phyloP scores from a whole-genome alignment of 768 basidiomycete species.

The Suillus discolor region DNA sequence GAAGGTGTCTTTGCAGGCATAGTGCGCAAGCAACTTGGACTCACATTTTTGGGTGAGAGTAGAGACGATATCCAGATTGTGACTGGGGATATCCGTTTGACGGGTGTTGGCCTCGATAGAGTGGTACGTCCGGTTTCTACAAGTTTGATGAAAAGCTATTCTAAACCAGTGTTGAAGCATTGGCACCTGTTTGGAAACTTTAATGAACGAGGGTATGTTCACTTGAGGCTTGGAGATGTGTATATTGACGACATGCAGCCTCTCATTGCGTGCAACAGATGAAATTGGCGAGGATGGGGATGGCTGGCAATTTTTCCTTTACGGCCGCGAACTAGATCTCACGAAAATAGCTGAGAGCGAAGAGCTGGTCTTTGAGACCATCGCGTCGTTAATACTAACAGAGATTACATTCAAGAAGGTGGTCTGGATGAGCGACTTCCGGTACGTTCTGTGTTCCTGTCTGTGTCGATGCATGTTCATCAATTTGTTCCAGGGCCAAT shows the following conservation, averaged over 20 bases:
- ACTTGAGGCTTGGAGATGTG: neutral
- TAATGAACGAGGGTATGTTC: neutral
- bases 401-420: slow-evolving; percentile 29
- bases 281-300: slow-evolving; percentile 25
- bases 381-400: slow-evolving; percentile 21
- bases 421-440: slow-evolving; percentile 24
- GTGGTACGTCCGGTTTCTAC: slow-evolving; percentile 31
- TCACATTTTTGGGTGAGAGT: slow-evolving; percentile 30
- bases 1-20: neutral
- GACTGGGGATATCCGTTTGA: slow-evolving; percentile 39
- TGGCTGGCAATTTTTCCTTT: slow-evolving; percentile 34
- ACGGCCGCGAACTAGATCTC: slow-evolving; percentile 27
- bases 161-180: slow-evolving; percentile 27
- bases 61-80: slow-evolving; percentile 28
- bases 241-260: slow-evolving; percentile 18
- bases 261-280: slow-evolving; percentile 38
- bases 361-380: slow-evolving; percentile 20
- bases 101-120: slow-evolving; percentile 36
- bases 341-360: slow-evolving; percentile 17
- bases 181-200: slow-evolving; percentile 53
- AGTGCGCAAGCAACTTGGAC: slow-evolving; percentile 13
- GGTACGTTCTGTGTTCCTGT: slow-evolving; percentile 14
- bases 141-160: neutral
- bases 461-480: neutral
- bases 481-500: slow-evolving; percentile 9